Evolutionary conservation across 2,329 filamentous ascomycete species (phyloP), one percentile per base, ranked within the genome.

Genomic region (Didymella lethalis): DNA sequence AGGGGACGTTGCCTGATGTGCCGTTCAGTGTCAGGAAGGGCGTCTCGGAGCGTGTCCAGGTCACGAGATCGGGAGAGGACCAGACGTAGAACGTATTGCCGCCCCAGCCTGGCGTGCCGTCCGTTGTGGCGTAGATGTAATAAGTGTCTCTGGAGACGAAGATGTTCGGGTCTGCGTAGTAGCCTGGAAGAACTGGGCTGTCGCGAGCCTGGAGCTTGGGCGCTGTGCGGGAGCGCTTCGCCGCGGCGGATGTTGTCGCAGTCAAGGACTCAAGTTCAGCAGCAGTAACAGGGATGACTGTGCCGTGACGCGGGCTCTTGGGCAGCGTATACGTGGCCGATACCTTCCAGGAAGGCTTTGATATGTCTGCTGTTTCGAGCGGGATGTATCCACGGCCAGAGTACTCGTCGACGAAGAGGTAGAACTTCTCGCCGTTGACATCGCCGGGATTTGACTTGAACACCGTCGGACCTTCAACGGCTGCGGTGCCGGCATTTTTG

Each of bases 341-440:
- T 0, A 85, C 76, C 36, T 74, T 79, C 84, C 84, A 85, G 7
- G 68, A 57, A 0, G 83, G 83, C 12, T 79, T 81, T 11, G 79
- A 74, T 44, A 85, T 80, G 47, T 85, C 78, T 0, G 67, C 62
- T 0, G 84, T 84, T 71, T 84, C 81, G 0, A 86, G 76, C 0
- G 84, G 83, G 11, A 86, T 81, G 63, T 85, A 86, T 0, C 83
- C 83, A 3, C 83, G 78, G 3, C 77, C 79, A 2, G 68, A 74
- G 54, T 84, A 85, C 62, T 86, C 84, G 45, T 86, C 83, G 0
- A 85, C 81, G 45, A 85, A 85, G 0, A 86, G 79, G 62, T 84
- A 85, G 63, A 79, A 85, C 67, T 84, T 85, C 16, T 84, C 76
- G 8, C 83, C 83, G 52, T 84, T 76, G 3, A 78, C 76, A 59